phyloP scores from a whole-genome alignment of 345 rosid species.

The Isatis tinctoria region DNA sequence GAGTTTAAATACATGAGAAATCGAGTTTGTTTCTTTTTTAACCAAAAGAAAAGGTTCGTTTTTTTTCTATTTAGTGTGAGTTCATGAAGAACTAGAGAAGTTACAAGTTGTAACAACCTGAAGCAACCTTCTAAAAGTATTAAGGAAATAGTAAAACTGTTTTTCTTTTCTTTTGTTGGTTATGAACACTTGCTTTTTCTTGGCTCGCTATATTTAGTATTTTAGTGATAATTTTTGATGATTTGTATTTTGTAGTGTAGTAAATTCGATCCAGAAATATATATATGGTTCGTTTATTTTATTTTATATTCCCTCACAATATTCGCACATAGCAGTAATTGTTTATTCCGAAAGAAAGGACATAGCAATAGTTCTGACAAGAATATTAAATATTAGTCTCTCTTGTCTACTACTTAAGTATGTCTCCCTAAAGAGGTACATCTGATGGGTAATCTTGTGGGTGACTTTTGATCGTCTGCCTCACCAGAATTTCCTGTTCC shows the following conservation, averaged over 20 bases:
- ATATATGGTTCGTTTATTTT: background rate
- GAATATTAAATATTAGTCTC: too few species aligned
- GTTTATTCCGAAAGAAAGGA: too few species aligned
- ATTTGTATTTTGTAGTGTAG: background rate
- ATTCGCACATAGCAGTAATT: background rate
- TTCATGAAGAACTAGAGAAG: slow-evolving; percentile 5
- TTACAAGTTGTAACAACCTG: slow-evolving; percentile 24
- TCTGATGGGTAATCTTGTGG: slow-evolving; percentile 72
- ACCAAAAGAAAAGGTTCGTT: slow-evolving; percentile 1
- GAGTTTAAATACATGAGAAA: slow-evolving; percentile 10
- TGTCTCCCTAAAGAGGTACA: slow-evolving; percentile 46
- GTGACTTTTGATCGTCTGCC: slow-evolving; percentile 47
- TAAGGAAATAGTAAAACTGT: slow-evolving; percentile 10
- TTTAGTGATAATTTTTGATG: background rate
- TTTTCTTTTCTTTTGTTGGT: background rate
- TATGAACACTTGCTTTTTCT: background rate
- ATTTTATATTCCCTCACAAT: background rate
- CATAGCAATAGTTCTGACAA: too few species aligned
- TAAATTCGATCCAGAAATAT: background rate
- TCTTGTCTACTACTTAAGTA: background rate
- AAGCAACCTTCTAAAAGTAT: slow-evolving; percentile 22
- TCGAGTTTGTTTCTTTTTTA: slow-evolving; percentile 10
- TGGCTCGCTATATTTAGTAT: slow-evolving; percentile 16
- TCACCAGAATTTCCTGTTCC: slow-evolving; percentile 62
- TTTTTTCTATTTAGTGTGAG: slow-evolving; percentile 31